phyloP scores from a whole-genome alignment of 768 basidiomycete species.

The Lactifluus hygrophoroides region DNA sequence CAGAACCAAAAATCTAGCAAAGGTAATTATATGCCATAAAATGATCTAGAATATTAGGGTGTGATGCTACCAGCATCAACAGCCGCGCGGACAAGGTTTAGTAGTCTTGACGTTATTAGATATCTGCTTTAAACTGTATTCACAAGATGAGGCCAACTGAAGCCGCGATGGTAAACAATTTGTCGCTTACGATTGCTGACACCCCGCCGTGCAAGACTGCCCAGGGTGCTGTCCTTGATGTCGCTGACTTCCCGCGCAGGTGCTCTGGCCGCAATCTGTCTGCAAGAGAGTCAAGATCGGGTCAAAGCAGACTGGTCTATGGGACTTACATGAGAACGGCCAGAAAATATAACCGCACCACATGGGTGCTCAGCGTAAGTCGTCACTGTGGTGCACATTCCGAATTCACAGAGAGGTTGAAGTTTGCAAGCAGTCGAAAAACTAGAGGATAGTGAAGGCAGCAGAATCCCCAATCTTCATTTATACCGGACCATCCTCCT shows the following conservation, averaged over 20 bases:
- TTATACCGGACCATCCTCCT: not conserved
- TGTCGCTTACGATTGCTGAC: conserved; percentile 8
- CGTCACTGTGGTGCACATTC: conserved; percentile 12
- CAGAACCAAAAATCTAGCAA: not conserved
- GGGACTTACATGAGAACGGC: conserved; percentile 4
- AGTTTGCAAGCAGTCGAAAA: not conserved
- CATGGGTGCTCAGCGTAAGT: conserved; percentile 10
- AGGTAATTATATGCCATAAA: not conserved
- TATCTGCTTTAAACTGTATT: not conserved
- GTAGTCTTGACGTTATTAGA: conserved; percentile 4
- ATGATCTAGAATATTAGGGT: not conserved
- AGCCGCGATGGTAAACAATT: not conserved
- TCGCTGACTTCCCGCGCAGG: conserved; percentile 8
- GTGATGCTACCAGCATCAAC: not conserved
- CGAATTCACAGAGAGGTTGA: not conserved
- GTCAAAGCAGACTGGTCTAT: not conserved
- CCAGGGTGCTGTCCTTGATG: conserved; percentile 6
- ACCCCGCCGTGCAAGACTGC: conserved; percentile 6
- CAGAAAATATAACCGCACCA: conserved; percentile 8
- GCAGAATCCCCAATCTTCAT: not conserved
- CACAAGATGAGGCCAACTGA: not conserved
- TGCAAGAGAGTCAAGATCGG: not conserved
- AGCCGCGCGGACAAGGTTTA: conserved; percentile 11
- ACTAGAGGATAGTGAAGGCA: not conserved
- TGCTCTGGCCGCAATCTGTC: conserved; percentile 12